Evolutionary conservation across 2,329 filamentous ascomycete genomes (phyloP), one percentile per base, ranked within the genome.

Genomic region (Phaeosphaeria sp.): DNA sequence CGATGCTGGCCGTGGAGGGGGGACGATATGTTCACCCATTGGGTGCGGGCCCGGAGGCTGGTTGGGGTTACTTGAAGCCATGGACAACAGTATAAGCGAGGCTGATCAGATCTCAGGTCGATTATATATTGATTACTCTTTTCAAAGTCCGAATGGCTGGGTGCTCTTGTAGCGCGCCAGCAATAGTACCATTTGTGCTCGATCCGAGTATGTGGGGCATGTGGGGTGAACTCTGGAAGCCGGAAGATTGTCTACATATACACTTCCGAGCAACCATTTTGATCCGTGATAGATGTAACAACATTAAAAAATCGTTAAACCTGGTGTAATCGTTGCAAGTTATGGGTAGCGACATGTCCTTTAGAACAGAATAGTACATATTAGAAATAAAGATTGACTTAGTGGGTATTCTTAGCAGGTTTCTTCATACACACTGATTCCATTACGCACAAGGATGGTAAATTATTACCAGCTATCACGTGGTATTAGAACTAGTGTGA

Each of bases 1-100:
- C 2, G 71, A 73, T 6, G 46, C 18, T 1, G 69, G 64, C 1
- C 69, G 68, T 9, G 68, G 62, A 22, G 68, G 69, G 2, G 68
- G 68, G 17, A 68, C 55, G 25, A 73, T 65, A 52, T 72, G 71
- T 50, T 66, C 43, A 25, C 66, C 69, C 1, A 48, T 25, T 6
- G 61, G 30, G 36, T 72, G 69, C 4, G 71, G 71, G 1, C 63
- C 62, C 0, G 55, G 18, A 2, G 68, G 67, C 15, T 58, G 46
- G 53, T 73, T 73, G 17, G 63, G 52, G n/a, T 66, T 66, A 6
- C 21, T 25, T n/a, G 55, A 33, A 6, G 63, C 42, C 55, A 65
- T 68, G 22, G n/a, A 9, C 17, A 11, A 15, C 3, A 13, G 11
- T 36, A 13, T 36, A 15, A 3, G 11, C 30, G 21, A 44, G 6